These are phyloP conservation scores for Talaromyces wortmannii DNA, from an alignment of 495 filamentous ascomycete genomes.

Conservation along the genomic window DNA sequence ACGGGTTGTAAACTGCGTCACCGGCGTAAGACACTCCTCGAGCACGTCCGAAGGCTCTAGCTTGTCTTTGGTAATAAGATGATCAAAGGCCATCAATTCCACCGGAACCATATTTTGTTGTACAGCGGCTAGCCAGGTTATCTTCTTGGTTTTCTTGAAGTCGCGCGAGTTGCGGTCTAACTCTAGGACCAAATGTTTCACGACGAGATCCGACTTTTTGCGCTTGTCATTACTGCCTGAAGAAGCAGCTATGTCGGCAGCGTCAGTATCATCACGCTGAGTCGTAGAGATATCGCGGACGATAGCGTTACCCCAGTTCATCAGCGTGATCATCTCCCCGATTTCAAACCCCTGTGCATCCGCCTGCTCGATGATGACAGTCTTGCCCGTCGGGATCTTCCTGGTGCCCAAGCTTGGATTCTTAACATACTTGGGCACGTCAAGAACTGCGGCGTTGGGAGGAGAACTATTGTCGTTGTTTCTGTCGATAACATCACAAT, in stretches of 20 bases:
- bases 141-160: constrained; percentile 88
- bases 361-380: constrained; percentile 73
- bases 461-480: constrained; percentile 25
- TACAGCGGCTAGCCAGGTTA: constrained; percentile 78
- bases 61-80: constrained; percentile 86
- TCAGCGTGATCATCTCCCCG: constrained; percentile 87
- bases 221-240: constrained; percentile 27
- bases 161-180: constrained; percentile 37
- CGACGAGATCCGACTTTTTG: no score
- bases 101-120: constrained; percentile 67
- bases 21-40: constrained; percentile 69
- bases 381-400: constrained; percentile 66
- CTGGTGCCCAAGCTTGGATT: constrained; percentile 76
- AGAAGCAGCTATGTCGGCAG: constrained; percentile 75
- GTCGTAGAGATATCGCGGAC: constrained; percentile 60
- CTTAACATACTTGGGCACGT: constrained; percentile 81
- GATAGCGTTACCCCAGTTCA: constrained; percentile 92
- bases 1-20: constrained; percentile 68
- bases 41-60: constrained; percentile 63
- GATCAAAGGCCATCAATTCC: constrained; percentile 85
- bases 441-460: constrained; percentile 45
- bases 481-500: constrained; percentile 60
- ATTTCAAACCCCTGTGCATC: constrained; percentile 75
- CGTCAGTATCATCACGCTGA: constrained; percentile 46
- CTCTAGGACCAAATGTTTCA: no score